Percentiles rank a stretch among this genome's conserved stretches.
Conservation (phyloP, 2,329 filamentous ascomycete species). For the Trichoderma asperellum region DNA sequence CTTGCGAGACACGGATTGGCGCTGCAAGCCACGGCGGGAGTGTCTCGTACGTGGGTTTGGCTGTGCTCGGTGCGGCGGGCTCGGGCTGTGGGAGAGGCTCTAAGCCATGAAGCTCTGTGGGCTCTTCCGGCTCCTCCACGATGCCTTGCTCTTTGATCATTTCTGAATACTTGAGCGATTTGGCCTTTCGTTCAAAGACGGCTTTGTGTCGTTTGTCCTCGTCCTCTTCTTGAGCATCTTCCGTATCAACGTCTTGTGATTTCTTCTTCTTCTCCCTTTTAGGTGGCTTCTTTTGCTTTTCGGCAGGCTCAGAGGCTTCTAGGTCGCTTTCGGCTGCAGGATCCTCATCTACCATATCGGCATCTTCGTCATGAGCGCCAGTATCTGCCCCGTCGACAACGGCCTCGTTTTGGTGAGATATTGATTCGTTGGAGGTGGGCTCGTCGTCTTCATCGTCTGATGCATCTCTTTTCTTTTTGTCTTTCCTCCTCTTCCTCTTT, state of each 20-base stretch:
- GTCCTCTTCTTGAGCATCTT: slow-evolving; percentile 36
- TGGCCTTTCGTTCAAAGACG: slow-evolving; percentile 59
- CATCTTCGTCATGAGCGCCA: slow-evolving; percentile 4
- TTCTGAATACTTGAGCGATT: slow-evolving; percentile 56
- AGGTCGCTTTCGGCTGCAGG: neutral
- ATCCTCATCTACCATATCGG: slow-evolving; percentile 27
- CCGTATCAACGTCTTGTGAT: slow-evolving; percentile 30
- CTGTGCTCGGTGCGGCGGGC: slow-evolving; percentile 58
- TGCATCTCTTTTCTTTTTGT: neutral
- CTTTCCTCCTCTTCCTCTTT: slow-evolving; percentile 31
- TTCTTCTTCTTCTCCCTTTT: slow-evolving; percentile 40
- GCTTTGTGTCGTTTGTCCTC: slow-evolving; percentile 50
- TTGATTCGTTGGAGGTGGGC: slow-evolving; percentile 26
- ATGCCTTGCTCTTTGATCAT: slow-evolving; percentile 41
- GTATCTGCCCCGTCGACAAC: neutral
- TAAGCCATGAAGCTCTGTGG: slow-evolving; percentile 63
- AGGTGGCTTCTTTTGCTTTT: slow-evolving; percentile 30
- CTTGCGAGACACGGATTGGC: slow-evolving; percentile 69
- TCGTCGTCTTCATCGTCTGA: slow-evolving; percentile 30
- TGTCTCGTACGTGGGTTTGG: slow-evolving; percentile 72
- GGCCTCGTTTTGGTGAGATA: neutral
- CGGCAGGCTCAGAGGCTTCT: slow-evolving; percentile 16
- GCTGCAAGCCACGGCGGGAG: slow-evolving; percentile 80
- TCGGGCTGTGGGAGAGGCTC: slow-evolving; percentile 81
- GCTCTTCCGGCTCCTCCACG: slow-evolving; percentile 46